Evolutionary conservation across 1,139 yeast species (phyloP), one percentile per base, ranked within the genome.

Genomic region (Petasospora fabianii): DNA sequence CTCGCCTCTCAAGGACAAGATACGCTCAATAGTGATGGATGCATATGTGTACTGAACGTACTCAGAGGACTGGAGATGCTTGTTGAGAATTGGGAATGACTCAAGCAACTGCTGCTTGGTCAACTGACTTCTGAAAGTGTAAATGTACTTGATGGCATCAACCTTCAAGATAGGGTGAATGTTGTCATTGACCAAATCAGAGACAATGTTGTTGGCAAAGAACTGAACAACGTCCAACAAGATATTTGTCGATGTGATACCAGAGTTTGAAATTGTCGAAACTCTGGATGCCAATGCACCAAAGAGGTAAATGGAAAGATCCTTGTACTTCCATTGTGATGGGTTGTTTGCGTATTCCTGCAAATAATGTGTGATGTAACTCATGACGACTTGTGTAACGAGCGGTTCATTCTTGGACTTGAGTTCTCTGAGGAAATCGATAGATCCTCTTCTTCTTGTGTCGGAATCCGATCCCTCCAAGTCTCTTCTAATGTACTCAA

Each of bases 401-500:
- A 78, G 64, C 32, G 76, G 75, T 51, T 90, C 87, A 58, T 86
- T 81, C 42, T 81, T 81, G 39, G 81, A 88, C 51, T 88, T 86
- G 51, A 94, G 72, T 55, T 88, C 96, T 48, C 95, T 76, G 50
- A 94, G 68, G 55, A 94, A 88, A 55, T 88, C 97, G 1, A 95
- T 85, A 13, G 97, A 83, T 0, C 96, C 80, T 52, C 95, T 78
- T 62, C 97, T 75, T 62, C 98, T 77, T 1, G 97, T 84, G 55
- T 90, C 97, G 27, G 84, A 77, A 57, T 92, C 97, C 0, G 96
- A 82, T 4, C 97, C 98, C 65, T 92, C 98, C 41, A 94, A 68
- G 61, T 94, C 98, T 44, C 95, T 75, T 55, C 97, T 75, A 15
- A 88, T 92, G 58, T 73, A 94, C 54, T 86, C 94, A 38, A 92